phyloP scores from a whole-genome alignment of 2,329 filamentous ascomycete species.

The Neonectria coccinea region DNA sequence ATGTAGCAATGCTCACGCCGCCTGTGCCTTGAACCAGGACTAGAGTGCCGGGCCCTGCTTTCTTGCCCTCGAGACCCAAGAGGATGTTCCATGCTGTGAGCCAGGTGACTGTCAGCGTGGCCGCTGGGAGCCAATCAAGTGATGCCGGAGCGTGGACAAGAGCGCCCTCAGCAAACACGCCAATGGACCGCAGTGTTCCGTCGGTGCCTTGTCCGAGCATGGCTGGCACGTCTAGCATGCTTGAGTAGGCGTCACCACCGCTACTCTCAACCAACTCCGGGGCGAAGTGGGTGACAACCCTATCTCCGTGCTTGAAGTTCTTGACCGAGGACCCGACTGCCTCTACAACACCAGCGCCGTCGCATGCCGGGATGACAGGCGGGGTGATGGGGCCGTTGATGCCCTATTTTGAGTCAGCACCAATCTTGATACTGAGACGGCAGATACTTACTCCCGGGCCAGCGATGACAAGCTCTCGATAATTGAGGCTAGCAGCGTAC shows the following conservation, averaged over 20 bases:
- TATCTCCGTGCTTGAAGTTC: conserved; percentile 62
- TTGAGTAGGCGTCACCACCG: conserved; percentile 43
- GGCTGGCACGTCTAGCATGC: conserved; percentile 48
- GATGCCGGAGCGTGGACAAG: conserved; percentile 64
- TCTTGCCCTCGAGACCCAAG: conserved; percentile 57
- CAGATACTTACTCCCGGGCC: conserved; percentile 42
- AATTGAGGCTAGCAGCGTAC: conserved; percentile 61
- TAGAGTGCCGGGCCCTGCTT: conserved; percentile 52
- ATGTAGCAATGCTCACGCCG: conserved; percentile 52
- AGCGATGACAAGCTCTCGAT: conserved; percentile 60
- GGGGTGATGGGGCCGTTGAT: conserved; percentile 41
- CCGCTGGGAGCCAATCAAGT: conserved; percentile 53
- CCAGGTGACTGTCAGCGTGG: conserved; percentile 61
- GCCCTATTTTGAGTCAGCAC: conserved; percentile 27
- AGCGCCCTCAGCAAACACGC: conserved; percentile 66
- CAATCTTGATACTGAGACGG: neutral
- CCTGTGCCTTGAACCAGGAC: conserved; percentile 55
- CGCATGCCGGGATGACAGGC: conserved; percentile 50
- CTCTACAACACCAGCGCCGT: conserved; percentile 58
- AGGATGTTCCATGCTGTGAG: conserved; percentile 66
- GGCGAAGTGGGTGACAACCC: conserved; percentile 63
- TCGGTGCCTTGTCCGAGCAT: conserved; percentile 69
- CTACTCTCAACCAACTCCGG: conserved; percentile 26
- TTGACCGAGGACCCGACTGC: conserved; percentile 64
- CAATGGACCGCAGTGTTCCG: conserved; percentile 69